phyloP scores from a whole-genome alignment of 2,329 filamentous ascomycete genomes.

The Cadophora sp. region DNA sequence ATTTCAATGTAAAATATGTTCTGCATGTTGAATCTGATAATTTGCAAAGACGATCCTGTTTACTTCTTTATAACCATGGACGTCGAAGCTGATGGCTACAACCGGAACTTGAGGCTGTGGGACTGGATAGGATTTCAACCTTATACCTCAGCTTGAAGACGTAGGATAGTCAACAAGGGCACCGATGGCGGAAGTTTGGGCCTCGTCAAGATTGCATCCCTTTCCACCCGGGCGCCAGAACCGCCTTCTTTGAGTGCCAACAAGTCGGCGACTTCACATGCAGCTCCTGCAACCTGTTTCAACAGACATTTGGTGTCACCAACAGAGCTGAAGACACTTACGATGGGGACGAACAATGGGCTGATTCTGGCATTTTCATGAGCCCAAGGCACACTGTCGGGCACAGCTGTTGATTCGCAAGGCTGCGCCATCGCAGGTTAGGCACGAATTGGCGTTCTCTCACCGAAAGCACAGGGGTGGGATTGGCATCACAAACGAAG shows the following conservation, averaged over 20 bases:
- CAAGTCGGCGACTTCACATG: background rate
- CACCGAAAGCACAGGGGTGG: conserved; percentile 16
- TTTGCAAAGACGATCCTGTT: background rate
- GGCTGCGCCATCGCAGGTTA: conserved; percentile 8
- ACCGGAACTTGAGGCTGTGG: background rate
- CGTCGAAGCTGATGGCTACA: background rate
- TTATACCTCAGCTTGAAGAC: background rate
- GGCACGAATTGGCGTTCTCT: conserved; percentile 15
- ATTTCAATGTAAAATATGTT: conserved; percentile 20
- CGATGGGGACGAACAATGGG: background rate
- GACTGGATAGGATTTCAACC: background rate
- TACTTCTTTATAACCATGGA: background rate
- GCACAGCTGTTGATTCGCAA: background rate
- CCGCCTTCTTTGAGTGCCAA: background rate
- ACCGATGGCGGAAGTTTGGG: background rate
- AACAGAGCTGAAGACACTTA: background rate
- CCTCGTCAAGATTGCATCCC: background rate
- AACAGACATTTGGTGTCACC: background rate
- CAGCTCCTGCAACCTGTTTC: background rate
- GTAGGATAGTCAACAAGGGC: background rate
- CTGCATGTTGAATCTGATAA: conserved; percentile 11
- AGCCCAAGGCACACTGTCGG: conserved; percentile 20
- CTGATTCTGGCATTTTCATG: background rate
- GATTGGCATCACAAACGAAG: conserved; percentile 16
- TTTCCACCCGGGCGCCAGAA: background rate